Base-by-base conservation (phyloP, 2,329 filamentous ascomycete species). In the Triangularia verruculosa region DNA sequence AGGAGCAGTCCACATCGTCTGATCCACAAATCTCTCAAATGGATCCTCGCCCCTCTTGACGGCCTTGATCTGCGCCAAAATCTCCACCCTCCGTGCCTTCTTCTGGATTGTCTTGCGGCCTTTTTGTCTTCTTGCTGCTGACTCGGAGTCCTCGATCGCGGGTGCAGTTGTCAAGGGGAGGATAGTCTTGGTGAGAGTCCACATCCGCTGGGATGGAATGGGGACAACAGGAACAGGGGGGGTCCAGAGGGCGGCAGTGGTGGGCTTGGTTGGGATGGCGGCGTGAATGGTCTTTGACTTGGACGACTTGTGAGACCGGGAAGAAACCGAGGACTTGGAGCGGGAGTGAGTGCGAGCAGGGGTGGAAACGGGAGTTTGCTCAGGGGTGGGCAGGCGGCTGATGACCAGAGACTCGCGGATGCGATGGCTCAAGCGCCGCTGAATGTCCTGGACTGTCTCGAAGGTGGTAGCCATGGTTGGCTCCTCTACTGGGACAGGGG, bases 1-100 rank as follows among this genome's bases (percentile, higher is more conserved):
- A 3, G 9, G 13, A 24, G 17, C 30, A 25, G 39, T 59, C 68
- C 71, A 70, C 34, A 73, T 30, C 12, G 54, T 62, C 64, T 68
- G 65, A 47, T 63, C 62, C n/a, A 58, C 64, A 27, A 67, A 69
- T 24, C 66, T 57, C 7, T 63, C 63, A 22, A 69, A 62, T 6
- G 64, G 66, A 34, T 67, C 64, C 28, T 63, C 4, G 61, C 61
- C 68, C n/a, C 54, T 54, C 67, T 74, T 69, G 57, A 74, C 68
- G 30, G 69, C 68, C 34, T 61, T 63, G 32, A 74, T 72, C 61
- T 72, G 70, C 28, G 65, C 69, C 17, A 70, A 58, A 52, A 73
- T 71, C 59, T 70, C 70, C 1, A 62, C 67, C n/a, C 64, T 61
- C n/a, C 68, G 63, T 27, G 64, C 55, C 47, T 65, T 57, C 57